Percentiles rank a stretch among this genome's conserved stretches.
phyloP scores from a whole-genome alignment of 2,329 filamentous ascomycete species.

The Verticillium albo-atrum region DNA sequence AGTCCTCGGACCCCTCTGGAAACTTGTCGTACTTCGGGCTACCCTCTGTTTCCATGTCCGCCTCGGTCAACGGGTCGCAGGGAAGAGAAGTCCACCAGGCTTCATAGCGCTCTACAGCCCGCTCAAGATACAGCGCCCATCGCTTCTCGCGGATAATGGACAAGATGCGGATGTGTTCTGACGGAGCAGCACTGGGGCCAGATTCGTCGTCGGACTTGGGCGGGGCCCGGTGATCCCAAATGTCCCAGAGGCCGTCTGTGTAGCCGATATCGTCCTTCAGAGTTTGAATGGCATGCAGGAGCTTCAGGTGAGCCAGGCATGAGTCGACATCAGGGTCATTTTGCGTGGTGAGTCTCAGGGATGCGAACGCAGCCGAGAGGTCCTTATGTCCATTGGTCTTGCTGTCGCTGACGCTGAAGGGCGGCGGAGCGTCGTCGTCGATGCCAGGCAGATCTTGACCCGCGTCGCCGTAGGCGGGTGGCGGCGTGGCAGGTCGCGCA shows the following conservation, averaged over 20 bases:
- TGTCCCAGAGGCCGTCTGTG: slow-evolving; percentile 61
- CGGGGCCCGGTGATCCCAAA: slow-evolving; percentile 44
- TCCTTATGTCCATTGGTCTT: slow-evolving; percentile 2
- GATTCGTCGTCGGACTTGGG: slow-evolving; percentile 16
- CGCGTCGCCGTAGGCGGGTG: slow-evolving; percentile 6
- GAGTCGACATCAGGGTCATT: slow-evolving; percentile 41
- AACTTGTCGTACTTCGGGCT: slow-evolving; percentile 25
- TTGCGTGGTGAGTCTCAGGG: slow-evolving; percentile 26
- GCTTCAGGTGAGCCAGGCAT: slow-evolving; percentile 69
- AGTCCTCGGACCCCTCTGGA: slow-evolving; percentile 17
- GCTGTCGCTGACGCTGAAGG: slow-evolving; percentile 5
- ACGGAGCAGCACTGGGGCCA: not conserved
- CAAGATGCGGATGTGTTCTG: slow-evolving; percentile 30
- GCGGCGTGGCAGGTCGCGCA: slow-evolving; percentile 6
- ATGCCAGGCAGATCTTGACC: slow-evolving; percentile 2
- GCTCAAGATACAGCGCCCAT: slow-evolving; percentile 66
- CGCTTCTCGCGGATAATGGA: slow-evolving; percentile 63
- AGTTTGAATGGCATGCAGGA: slow-evolving; percentile 63
- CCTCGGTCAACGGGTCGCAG: slow-evolving; percentile 24
- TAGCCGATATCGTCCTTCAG: slow-evolving; percentile 65
- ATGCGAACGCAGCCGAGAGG: slow-evolving; percentile 32
- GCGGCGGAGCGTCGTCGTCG: slow-evolving; percentile 6
- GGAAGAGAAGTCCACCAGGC: slow-evolving; percentile 54
- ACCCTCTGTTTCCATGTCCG: slow-evolving; percentile 13
- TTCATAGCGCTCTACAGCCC: slow-evolving; percentile 65